Evolutionary conservation across 345 rosid genomes (phyloP).

Genomic region (Arabis alpina): DNA sequence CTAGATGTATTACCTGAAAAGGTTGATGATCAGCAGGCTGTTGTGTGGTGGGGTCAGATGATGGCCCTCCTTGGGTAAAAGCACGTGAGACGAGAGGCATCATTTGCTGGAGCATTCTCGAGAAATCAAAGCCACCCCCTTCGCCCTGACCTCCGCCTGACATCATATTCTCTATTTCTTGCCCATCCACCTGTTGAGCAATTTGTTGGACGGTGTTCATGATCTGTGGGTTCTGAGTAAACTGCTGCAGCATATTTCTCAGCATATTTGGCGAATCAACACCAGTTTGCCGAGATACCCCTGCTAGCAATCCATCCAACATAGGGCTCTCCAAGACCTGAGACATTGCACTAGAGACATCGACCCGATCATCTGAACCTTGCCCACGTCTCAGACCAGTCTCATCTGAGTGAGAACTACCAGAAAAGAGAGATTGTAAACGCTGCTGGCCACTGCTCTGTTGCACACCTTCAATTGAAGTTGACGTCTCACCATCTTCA

Average conservation of each 20-base stretch:
- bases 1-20: conserved; percentile 51
- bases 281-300: conserved; percentile 78
- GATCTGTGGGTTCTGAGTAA: conserved; percentile 81
- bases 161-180: conserved; percentile 74
- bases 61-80: conserved; percentile 54
- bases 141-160: conserved; percentile 61
- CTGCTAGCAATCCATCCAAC: conserved; percentile 68
- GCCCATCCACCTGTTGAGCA: conserved; percentile 86
- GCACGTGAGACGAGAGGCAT: conserved; percentile 95
- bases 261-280: conserved; percentile 77
- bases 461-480: conserved; percentile 48
- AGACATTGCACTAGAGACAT: conserved; percentile 65
- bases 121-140: conserved; percentile 72
- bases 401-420: conserved; percentile 41
- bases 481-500: conserved; percentile 49
- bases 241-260: conserved; percentile 84
- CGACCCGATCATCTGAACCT: conserved; percentile 51
- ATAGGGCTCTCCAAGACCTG: conserved; percentile 72
- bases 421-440: conserved; percentile 68
- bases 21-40: conserved; percentile 45
- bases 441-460: conserved; percentile 58
- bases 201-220: conserved; percentile 84
- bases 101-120: conserved; percentile 90
- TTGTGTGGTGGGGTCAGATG: conserved; percentile 28
- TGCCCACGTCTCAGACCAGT: conserved; percentile 43